Evolutionary conservation across 2,329 filamentous ascomycete genomes (phyloP), one percentile per base, ranked within the genome.

Genomic region (Phoma sp.): DNA sequence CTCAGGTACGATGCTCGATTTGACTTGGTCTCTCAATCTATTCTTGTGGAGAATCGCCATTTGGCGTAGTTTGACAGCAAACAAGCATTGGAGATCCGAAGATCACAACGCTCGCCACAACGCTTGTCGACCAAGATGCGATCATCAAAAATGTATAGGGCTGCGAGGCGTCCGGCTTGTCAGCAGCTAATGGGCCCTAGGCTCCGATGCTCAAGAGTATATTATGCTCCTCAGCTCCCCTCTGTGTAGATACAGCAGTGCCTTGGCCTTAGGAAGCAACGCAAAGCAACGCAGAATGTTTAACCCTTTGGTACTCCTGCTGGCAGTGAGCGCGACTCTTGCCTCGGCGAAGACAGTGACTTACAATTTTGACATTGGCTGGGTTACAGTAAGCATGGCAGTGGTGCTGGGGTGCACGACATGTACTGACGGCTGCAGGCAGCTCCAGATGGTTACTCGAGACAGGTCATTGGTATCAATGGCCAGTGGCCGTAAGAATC

Each of bases 401-500:
- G 21, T 17, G 13, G 6, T 27, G 27, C 2, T 29, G 15, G 0
- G n/a, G 19, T 15, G 8, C n/a, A 39, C 1, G 13, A 33, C n/a
- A n/a, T 35, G 1, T 13, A 36, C 17, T 46, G 10, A 52, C 13
- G 1, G 4, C 29, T 13, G n/a, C 22, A 52, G 50, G 43, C 52
- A 37, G 39, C 65, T 4, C 52, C 52, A 25, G 52, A 55, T 50
- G 52, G 52, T 13, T 62, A 50, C 35, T 44, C 51, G 5, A 76
- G 82, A 33, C 75, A 78, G 6, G 72, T 76, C 48, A 83, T 92
- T 45, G 83, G 87, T 36, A 88, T 91, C 75, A 91, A 93, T 69
- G 85, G 86, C 31, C 80, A 88, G 66, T 92, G 89, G 72, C 91
- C 91, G 0, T 63, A 49, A 49, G 58, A 41, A 21, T 24, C 21